Evolutionary conservation across 192 early-diverging fungal species (phyloP), one percentile per base, ranked within the genome.

Genomic region (Umbelopsis ramanniana): DNA sequence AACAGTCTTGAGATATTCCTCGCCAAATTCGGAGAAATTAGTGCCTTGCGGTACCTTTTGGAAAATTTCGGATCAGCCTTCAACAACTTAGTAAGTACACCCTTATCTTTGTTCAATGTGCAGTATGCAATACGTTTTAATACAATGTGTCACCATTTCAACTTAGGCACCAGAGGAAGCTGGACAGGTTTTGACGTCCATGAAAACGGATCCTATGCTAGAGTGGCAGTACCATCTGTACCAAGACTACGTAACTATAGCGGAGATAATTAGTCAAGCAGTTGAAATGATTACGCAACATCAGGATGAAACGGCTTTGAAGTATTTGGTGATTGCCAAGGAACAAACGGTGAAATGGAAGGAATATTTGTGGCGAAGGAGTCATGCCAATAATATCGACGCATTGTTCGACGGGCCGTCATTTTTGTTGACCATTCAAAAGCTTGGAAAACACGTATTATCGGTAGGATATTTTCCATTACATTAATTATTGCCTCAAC

Each of bases 341-440:
- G 68, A 52, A 35, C 50, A 74, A 17, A 72, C 73, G 5, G 77
- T 53, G 7, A 26, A 26, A 52, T 78, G 77, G 77, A 71, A 74
- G 17, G 66, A 72, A 9, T n/a, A 19, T 37, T 38, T 63, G 7
- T 63, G 57, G 57, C 33, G 57, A 10, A 35, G 57, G 26, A 63
- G 33, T 29, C 23, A 35, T 19, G 35, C 17, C 19, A 35, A 63
- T 37, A 63, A 63, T 63, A 37, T 63, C 11, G 57, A 63, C 0
- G 17, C 57, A 11, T 35, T 63, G 14, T 37, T 63, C 6, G 26
- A 29, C 4, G 57, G 57, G 8, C 12, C 26, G 19, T 63, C 57
- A 37, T 37, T 37, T 29, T 37, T 63, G 12, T 26, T 63, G 29
- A 63, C 57, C 15, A 63, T 63, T 17, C 57, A 63, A 37, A 29